Conservation (phyloP, 2,329 filamentous ascomycete species). For the Westerdykella ornata region DNA sequence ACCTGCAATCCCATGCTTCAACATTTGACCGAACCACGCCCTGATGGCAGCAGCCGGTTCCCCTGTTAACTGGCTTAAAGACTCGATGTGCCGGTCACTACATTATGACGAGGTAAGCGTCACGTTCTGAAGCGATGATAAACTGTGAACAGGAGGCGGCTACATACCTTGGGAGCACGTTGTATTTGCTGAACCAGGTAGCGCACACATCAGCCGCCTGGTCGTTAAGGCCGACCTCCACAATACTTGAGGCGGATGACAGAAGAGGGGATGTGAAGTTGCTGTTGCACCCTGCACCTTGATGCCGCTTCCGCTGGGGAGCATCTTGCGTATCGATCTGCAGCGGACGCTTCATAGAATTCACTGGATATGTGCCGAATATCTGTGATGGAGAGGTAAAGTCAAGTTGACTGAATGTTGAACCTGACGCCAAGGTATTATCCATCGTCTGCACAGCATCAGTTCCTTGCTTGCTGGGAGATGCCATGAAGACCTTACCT, state of each 20-base stretch:
- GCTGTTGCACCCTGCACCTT: constrained; percentile 5
- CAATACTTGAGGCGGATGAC: constrained; percentile 13
- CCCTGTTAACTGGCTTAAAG: constrained; percentile 32
- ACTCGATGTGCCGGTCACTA: constrained; percentile 33
- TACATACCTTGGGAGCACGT: constrained; percentile 25
- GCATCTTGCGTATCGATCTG: constrained; percentile 28
- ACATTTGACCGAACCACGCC: constrained; percentile 32
- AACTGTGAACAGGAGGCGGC: neutral
- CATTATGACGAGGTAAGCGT: constrained; percentile 13
- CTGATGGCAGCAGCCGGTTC: constrained; percentile 29
- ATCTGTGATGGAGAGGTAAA: constrained; percentile 25
- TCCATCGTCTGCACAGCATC: constrained; percentile 20
- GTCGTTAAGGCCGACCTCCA: constrained; percentile 26
- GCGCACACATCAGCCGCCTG: constrained; percentile 35
- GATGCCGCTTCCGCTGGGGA: constrained; percentile 30
- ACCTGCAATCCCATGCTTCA: constrained; percentile 33
- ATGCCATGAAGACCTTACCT: constrained; percentile 19
- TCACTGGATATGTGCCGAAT: constrained; percentile 18
- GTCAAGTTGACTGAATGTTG: constrained; percentile 21
- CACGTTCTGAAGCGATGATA: neutral
- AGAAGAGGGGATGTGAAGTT: constrained; percentile 15
- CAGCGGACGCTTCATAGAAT: constrained; percentile 24
- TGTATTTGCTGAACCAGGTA: constrained; percentile 36
- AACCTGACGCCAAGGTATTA: constrained; percentile 26
- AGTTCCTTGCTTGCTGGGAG: neutral